Base-by-base conservation (phyloP, 2,329 filamentous ascomycete species). In the Periconia macrospinosa region DNA sequence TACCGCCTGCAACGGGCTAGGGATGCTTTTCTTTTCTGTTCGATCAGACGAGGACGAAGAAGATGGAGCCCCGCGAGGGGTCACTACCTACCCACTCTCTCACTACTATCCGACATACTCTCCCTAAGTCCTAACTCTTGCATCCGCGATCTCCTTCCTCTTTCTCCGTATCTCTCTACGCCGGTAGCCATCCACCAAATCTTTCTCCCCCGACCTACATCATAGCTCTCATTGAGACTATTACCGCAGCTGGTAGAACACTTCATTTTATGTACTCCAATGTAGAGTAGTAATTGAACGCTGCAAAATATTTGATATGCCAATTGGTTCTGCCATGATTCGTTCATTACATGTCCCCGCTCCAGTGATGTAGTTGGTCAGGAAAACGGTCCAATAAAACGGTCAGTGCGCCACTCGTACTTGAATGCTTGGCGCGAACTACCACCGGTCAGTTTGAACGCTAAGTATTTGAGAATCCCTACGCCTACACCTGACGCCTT, bases 21-120 rank as follows among this genome's bases (percentile, higher is more conserved):
- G 54, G 6, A 17, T 62, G 61, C 64, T 61, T 59, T 57, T 57
- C 62, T 62, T 60, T 69, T 66, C 58, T 63, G 58, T 62, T 60
- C 58, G 47, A 27, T 45, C 47, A 55, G 45, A 54, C 37, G 35
- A 37, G 46, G 46, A 17, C 18, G 46, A 49, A 49, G 46, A 49
- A 49, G 45, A 27, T 41, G 35, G 46, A 49, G 46, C 35, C 46
- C 35, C 17, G 46, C 33, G 23, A 49, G 37, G 30, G 37, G 35
- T 27, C n/a, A 20, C 18, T 30, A 41, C 35, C 33, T 23, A 49
- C 46, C 33, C 41, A 23, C 46, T 49, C 45, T 37, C 30, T 40
- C 45, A 35, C 45, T 30, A 40, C 30, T 41, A n/a, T 47, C 30
- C 33, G 19, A 30, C 33, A 27, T 53, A 49, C 47, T 41, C 54